Conservation (phyloP, 164 flowering plant genomes). For the Nelumbo lutea region DNA sequence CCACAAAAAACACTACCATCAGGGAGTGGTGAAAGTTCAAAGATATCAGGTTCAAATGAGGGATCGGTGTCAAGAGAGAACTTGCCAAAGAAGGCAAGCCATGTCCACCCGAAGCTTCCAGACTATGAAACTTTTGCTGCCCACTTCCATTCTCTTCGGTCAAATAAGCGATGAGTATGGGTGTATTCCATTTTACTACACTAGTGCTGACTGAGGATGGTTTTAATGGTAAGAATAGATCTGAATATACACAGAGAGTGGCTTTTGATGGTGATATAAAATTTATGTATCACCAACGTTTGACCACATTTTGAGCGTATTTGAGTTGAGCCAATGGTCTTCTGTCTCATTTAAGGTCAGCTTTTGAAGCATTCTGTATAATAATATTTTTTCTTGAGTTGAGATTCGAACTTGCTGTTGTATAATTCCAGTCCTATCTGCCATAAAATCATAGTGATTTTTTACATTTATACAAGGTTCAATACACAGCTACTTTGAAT, state of each 20-base stretch:
- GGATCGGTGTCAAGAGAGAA: conserved; percentile 31
- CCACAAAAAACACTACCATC: conserved; percentile 6
- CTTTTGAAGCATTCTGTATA: too few relatives aligned
- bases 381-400: too few relatives aligned
- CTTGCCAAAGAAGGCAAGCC: conserved; percentile 42
- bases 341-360: too few relatives aligned
- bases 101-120: conserved; percentile 97
- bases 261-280: background rate
- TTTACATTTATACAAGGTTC: too few relatives aligned
- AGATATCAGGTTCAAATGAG: conserved; percentile 17
- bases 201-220: background rate
- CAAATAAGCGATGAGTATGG: conserved; percentile 31
- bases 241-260: background rate
- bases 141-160: conserved; percentile 47
- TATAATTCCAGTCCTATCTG: too few relatives aligned
- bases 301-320: too few relatives aligned
- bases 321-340: too few relatives aligned
- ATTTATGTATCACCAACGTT: too few relatives aligned
- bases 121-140: conserved; percentile 72
- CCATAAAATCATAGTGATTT: too few relatives aligned
- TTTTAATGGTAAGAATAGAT: background rate
- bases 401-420: too few relatives aligned
- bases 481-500: too few relatives aligned
- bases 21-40: conserved; percentile 18
- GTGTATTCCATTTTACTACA: background rate